Evolutionary conservation across 1,284 basidiomycete species (phyloP).

Genomic region (Megacollybia platyphylla): DNA sequence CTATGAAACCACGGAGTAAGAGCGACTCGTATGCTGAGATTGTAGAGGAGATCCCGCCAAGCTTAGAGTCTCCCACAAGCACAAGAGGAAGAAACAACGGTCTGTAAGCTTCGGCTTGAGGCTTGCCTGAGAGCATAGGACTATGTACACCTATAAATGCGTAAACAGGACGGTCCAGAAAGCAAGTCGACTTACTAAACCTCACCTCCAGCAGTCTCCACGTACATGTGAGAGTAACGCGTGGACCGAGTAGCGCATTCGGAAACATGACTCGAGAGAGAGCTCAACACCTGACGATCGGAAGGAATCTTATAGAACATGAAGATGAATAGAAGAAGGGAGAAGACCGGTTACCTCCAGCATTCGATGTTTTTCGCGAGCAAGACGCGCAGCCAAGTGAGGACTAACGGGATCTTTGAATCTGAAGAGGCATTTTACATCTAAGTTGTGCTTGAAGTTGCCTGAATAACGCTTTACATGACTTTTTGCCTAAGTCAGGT

Average conservation of each 20-base stretch:
- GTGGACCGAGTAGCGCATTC: conserved; percentile 25
- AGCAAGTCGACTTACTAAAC: conserved; percentile 1
- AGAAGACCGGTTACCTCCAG: conserved; percentile 9
- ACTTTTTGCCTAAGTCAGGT: conserved; percentile 23
- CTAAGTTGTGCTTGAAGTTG: conserved; percentile 26
- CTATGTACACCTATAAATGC: conserved; percentile 79
- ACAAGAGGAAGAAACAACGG: conserved; percentile 81
- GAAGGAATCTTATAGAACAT: conserved; percentile 26
- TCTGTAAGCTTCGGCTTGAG: conserved; percentile 78
- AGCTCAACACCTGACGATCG: conserved; percentile 58
- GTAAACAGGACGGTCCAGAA: not conserved
- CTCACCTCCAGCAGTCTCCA: conserved; percentile 92
- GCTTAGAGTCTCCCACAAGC: conserved; percentile 77
- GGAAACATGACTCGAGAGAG: conserved; percentile 53
- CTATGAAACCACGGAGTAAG: conserved; percentile 77
- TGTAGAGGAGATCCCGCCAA: conserved; percentile 94
- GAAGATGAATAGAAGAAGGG: not conserved
- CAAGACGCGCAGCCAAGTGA: conserved; percentile 73
- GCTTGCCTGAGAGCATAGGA: conserved; percentile 76
- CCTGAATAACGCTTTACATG: conserved; percentile 57
- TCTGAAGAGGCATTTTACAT: conserved; percentile 68
- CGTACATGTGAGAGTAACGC: conserved; percentile 54
- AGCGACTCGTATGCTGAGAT: conserved; percentile 91
- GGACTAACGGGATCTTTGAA: conserved; percentile 89
- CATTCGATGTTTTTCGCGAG: conserved; percentile 23